Evolutionary conservation across 2,329 filamentous ascomycete species (phyloP), one percentile per base, ranked within the genome.

Genomic region (Xylariomycetidae sp.): DNA sequence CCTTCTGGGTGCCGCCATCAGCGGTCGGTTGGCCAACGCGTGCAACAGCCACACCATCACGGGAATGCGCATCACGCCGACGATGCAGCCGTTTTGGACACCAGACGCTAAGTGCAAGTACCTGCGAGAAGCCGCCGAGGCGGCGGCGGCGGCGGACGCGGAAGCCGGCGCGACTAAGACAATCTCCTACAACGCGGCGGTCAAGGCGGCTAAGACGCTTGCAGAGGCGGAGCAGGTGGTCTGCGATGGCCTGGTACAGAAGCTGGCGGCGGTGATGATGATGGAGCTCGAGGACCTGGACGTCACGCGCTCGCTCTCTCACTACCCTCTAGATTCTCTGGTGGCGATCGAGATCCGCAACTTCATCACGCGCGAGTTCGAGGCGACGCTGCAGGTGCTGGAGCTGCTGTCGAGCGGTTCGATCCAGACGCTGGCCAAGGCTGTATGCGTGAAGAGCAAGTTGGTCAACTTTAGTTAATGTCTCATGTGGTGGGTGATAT

Each of bases 21-120:
- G 53, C 5, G 71, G 70, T 2, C 57, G 61, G 17, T 45, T 73
- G 4, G 51, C 51, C 0, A 43, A 47, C 1, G 53, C 60, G 0
- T 74, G 69, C 50, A 63, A 66, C 36, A 62, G 57, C 26, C 72
- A 77, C 46, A 66, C 63, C 23, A 71, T 77, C 40, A 77, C 72
- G 0, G 74, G 74, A 2, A 64, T 77, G 50, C 62, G 65, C 34
- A 66, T 76, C 40, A 67, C 62, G 15, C 60, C 62, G 5, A 55
- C 56, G 3, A 56, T 62, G 44, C 54, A 65, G 31, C 71, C 70
- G 0, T 77, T 74, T 57, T 78, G 72, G 66, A 66, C 64, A 4
- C 50, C 61, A 3, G 74, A 79, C 30, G 69, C 66, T 33, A 76
- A 73, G 49, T 77, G 77, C 54, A 65, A 66, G 35, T 58, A 64